These are phyloP conservation scores for Claviceps sp. DNA, from an alignment of 2,329 filamentous ascomycete genomes.

Conservation along the genomic window DNA sequence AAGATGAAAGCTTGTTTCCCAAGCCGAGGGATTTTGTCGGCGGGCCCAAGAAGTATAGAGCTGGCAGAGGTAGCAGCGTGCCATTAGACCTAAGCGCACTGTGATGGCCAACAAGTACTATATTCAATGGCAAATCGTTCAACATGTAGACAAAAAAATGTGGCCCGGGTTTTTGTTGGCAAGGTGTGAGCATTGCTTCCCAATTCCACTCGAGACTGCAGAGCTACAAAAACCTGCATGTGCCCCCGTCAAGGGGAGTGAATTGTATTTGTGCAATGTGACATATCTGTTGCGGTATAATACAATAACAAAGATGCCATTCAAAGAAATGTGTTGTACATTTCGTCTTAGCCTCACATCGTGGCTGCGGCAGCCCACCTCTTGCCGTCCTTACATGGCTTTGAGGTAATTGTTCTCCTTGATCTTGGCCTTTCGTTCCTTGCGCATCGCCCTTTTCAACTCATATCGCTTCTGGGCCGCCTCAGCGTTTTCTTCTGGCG, in stretches of 20 bases:
- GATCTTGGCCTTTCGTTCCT: conserved; percentile 60
- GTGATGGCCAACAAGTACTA: not conserved
- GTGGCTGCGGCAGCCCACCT: not conserved
- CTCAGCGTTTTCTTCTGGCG: conserved; percentile 30
- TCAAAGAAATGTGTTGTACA: conserved; percentile 8
- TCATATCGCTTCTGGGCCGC: conserved; percentile 42
- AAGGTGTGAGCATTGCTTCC: no score
- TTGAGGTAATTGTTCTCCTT: conserved; percentile 81
- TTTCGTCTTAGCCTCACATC: not conserved
- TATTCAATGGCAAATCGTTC: not conserved
- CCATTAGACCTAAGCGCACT: conserved; percentile 62
- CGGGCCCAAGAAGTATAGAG: conserved; percentile 67
- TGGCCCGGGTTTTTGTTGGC: not conserved
- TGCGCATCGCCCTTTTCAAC: conserved; percentile 58
- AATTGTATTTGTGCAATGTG: no score
- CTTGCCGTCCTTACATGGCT: conserved; percentile 42
- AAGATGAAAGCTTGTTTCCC: conserved; percentile 67
- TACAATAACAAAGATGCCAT: conserved; percentile 13
- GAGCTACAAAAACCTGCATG: not conserved
- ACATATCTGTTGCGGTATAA: conserved; percentile 8
- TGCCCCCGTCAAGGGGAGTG: not conserved
- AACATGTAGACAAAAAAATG: not conserved
- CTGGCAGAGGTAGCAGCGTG: conserved; percentile 86
- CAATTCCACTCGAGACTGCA: not conserved
- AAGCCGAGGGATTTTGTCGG: conserved; percentile 71